Evolutionary conservation across 495 filamentous ascomycete species (phyloP).

Genomic region (Parachaetomium inaequale): DNA sequence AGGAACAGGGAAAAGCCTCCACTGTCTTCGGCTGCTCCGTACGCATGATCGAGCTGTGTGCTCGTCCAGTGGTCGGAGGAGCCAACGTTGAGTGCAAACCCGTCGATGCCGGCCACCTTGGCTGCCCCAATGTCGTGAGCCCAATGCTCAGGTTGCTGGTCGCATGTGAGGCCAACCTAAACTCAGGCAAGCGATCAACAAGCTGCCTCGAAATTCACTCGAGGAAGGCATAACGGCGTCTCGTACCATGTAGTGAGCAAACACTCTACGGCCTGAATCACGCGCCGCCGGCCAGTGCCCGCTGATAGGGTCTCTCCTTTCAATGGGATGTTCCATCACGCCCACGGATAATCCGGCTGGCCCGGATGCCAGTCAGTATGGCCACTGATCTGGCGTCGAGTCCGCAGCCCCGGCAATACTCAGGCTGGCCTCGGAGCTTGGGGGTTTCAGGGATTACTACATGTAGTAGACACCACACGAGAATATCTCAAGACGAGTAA

Average conservation of each 20-base stretch:
- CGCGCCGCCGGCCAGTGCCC: neutral
- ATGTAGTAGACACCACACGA: no score
- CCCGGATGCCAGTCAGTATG: neutral
- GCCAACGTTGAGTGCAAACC: conserved; percentile 68
- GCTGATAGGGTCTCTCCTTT: neutral
- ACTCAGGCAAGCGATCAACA: neutral
- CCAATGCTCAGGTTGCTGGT: conserved; percentile 51
- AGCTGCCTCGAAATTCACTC: neutral
- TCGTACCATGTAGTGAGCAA: conserved; percentile 48
- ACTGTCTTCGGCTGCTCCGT: conserved; percentile 50
- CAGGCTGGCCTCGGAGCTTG: no score
- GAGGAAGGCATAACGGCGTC: neutral
- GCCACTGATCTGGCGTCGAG: neutral
- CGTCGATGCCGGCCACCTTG: conserved; percentile 62
- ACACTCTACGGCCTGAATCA: conserved; percentile 23
- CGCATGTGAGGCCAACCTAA: conserved; percentile 43
- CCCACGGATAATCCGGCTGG: neutral
- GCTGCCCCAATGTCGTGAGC: conserved; percentile 57
- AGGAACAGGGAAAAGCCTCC: conserved; percentile 59
- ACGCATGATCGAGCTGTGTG: conserved; percentile 51
- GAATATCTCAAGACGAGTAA: neutral
- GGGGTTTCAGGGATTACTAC: no score
- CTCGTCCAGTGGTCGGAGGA: conserved; percentile 49
- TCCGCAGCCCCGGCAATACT: no score
- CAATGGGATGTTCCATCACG: conserved; percentile 9